Percentiles rank a stretch among this genome's conserved stretches.
Conservation (phyloP, 2,329 filamentous ascomycete genomes). For the Monosporascus sp. region DNA sequence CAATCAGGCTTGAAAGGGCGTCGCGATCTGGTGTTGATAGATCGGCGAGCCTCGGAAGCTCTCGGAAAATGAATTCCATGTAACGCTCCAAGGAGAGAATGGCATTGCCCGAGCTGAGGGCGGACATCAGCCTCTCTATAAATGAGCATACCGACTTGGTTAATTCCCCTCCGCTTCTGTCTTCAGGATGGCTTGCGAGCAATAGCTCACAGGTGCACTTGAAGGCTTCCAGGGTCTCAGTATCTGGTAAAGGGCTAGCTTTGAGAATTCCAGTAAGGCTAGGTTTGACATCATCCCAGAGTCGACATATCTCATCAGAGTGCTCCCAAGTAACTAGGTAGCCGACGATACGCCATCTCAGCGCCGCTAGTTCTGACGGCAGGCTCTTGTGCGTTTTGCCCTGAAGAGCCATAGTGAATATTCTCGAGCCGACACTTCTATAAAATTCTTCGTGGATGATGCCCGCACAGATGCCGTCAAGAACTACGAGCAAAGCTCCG, state of each 20-base stretch:
- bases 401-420: constrained; percentile 27
- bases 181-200: constrained; percentile 20
- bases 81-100: constrained; percentile 11
- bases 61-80: constrained; percentile 18
- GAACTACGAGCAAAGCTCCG: constrained; percentile 27
- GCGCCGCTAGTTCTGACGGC: constrained; percentile 15
- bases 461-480: constrained; percentile 32
- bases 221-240: constrained; percentile 24
- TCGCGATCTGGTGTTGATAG: constrained; percentile 14
- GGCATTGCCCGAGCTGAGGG: constrained; percentile 9
- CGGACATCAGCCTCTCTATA: constrained; percentile 14
- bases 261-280: constrained; percentile 19
- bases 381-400: constrained; percentile 12
- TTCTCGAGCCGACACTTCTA: constrained; percentile 22
- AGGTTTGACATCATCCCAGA: constrained; percentile 20
- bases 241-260: constrained; percentile 11
- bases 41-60: constrained; percentile 18
- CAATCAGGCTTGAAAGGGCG: constrained; percentile 14
- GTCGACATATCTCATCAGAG: constrained; percentile 15
- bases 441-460: constrained; percentile 28
- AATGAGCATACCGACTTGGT: constrained; percentile 17
- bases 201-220: constrained; percentile 21
- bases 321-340: constrained; percentile 21
- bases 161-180: constrained; percentile 19
- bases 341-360: constrained; percentile 25